Conservation (phyloP, 352 stramenopile species). For the Phytophthora lateralis region DNA sequence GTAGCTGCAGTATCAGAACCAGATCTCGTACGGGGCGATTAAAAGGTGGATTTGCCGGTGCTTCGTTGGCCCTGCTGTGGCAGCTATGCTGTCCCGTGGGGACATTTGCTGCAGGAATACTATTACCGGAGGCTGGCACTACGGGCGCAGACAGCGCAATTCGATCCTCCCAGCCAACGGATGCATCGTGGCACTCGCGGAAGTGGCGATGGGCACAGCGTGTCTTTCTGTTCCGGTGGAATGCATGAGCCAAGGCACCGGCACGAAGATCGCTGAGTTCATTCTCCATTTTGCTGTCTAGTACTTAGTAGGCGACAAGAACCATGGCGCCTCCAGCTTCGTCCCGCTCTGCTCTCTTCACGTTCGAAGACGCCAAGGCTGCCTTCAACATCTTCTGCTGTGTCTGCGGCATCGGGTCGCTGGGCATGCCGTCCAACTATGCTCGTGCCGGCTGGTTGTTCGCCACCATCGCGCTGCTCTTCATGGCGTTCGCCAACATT, state of each 20-base stretch:
- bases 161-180: slow-evolving; percentile 10
- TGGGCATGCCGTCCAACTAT: slow-evolving; percentile 64
- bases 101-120: slow-evolving; percentile 15
- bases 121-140: slow-evolving; percentile 7
- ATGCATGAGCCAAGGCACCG: slow-evolving; percentile 12
- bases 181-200: background rate
- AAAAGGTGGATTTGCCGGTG: slow-evolving; percentile 6
- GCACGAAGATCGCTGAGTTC: slow-evolving; percentile 7
- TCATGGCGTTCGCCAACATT: slow-evolving; percentile 58
- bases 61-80: background rate
- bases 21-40: slow-evolving; percentile 16
- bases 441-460: slow-evolving; percentile 44
- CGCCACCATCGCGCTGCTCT: slow-evolving; percentile 45
- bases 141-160: slow-evolving; percentile 4
- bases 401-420: slow-evolving; percentile 56
- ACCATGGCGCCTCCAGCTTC: slow-evolving; percentile 14
- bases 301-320: slow-evolving; percentile 4
- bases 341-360: slow-evolving; percentile 37
- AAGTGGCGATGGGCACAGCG: slow-evolving; percentile 11
- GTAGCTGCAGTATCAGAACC: slow-evolving; percentile 20
- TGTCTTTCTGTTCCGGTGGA: slow-evolving; percentile 19
- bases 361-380: slow-evolving; percentile 52
- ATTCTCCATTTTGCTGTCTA: slow-evolving; percentile 22
- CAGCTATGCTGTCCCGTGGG: slow-evolving; percentile 5
- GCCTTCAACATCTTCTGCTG: slow-evolving; percentile 56